Evolutionary conservation across 75 land plant genomes (phyloP), one percentile per base, ranked within the genome.

Genomic region (Picea sitchensis): DNA sequence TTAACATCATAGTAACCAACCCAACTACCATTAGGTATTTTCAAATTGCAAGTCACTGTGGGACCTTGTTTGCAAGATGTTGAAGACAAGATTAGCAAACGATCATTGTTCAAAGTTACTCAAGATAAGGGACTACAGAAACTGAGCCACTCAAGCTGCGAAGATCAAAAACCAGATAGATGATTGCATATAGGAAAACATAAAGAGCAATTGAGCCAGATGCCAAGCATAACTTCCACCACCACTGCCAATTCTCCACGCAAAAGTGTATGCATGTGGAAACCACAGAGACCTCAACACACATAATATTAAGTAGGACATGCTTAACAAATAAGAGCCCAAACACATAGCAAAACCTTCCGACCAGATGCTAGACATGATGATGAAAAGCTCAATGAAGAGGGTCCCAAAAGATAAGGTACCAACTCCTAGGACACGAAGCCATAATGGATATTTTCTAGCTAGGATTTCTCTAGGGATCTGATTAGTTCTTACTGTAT

Each of bases 1-100:
- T 96, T 97, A 21, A 96, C 98, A 84, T 96, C 99, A 38, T 87
- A 86, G 71, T 92, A 83, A 79, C 99, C 99, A 84, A 92, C 62
- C 99, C 97, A 94, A 58, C 98, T 86, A 0, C 95, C 98, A 89
- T 96, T 95, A 15, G 77, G 77, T 30, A 93, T 81, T 81, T 81
- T 94, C 84, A 96, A 79, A 87, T 94, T 96, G 81, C 94, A 94
- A 26, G 99, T 81, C 30, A 96, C 84, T 41, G 84, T 84, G 18
- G 98, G 87, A 65, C 98, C 95, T 77, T 86, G 79, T 11, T 84
- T 78, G 61, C 77, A 74, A 57, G 71, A 81, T 20, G 38, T 26
- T 26, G 26, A 26, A 26, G 26, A 26, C 26, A 26, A 26, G 26
- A 26, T 26, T 26, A 26, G 26, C 0, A 26, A 26, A 26, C 26